Evolutionary conservation across 2,329 filamentous ascomycete species (phyloP), one percentile per base, ranked within the genome.

Genomic region (Neurospora sp.): DNA sequence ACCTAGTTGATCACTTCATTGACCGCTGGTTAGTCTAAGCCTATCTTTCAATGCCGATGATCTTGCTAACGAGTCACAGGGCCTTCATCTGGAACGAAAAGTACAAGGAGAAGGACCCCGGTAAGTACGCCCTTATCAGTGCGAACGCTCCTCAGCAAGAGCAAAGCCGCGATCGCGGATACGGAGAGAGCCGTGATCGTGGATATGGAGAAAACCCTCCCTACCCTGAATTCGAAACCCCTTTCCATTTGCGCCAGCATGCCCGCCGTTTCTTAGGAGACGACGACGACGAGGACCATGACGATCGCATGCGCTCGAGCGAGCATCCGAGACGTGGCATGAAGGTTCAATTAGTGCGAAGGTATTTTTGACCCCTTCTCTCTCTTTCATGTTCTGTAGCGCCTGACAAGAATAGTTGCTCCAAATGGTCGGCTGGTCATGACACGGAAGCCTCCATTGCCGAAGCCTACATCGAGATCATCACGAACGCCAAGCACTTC

Each of bases 41-140:
- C 9, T 46, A 5, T 19, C 2, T 10, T 46, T 19, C 42, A 19
- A 10, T 46, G 4, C n/a, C 42, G n/a, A 19, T 19, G 9, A 19
- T 46, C n/a, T 6, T 46, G 42, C 42, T 46, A 19, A 46, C 42
- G 42, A 46, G 4, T 46, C 11, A 19, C n/a, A 46, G 42, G 93
- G 86, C 97, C 81, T 96, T 92, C 78, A 94, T 97, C 73, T 97
- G 89, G 73, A 85, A 89, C 70, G 88, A 91, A 68, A 97, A 97
- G 79, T 97, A 97, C 78, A 76, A 80, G 68, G 77, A 78, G 66
- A 83, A 83, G 68, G 81, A 85, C 67, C 80, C 83, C 0, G 83
- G 83, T 43, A 86, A 86, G 74, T 89, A 89, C 70, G 74, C 79
- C 67, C 70, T 71, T 43, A 69, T 74, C 11, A 68, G 73, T 28